Evolutionary conservation across 2,329 filamentous ascomycete genomes (phyloP).

Genomic region (Waltergamsia citrina): DNA sequence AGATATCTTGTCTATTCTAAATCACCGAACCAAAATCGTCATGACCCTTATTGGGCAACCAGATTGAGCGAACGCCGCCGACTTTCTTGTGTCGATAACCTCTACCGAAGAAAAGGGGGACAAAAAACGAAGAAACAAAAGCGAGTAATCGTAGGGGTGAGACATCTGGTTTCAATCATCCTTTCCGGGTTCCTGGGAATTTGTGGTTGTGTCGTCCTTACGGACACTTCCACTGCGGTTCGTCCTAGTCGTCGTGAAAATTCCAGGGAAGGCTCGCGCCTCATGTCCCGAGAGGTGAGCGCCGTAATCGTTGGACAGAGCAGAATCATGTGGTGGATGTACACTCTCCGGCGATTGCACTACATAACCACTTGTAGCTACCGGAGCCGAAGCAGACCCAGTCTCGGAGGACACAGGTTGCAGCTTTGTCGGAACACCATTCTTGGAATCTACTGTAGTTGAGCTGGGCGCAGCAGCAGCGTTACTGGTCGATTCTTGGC

Average conservation of each 20-base stretch:
- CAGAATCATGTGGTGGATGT: background rate
- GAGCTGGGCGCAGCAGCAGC: background rate
- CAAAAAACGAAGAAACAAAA: too few species aligned
- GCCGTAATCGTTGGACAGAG: slow-evolving; percentile 1
- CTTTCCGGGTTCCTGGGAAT: slow-evolving; percentile 4
- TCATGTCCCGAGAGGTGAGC: slow-evolving; percentile 5
- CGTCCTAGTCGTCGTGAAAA: slow-evolving; percentile 49
- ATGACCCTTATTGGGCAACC: too few species aligned
- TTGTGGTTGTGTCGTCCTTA: slow-evolving; percentile 6
- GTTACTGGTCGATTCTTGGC: background rate
- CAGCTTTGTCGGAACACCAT: background rate
- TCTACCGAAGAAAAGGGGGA: too few species aligned
- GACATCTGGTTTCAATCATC: too few species aligned
- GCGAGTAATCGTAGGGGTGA: too few species aligned
- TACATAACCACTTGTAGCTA: background rate
- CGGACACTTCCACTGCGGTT: slow-evolving; percentile 30
- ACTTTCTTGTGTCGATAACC: too few species aligned
- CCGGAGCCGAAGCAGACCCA: background rate
- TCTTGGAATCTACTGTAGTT: background rate
- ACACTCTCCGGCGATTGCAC: slow-evolving; percentile 1
- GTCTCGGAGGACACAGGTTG: background rate
- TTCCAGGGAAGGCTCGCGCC: slow-evolving; percentile 47
- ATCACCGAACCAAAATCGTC: too few species aligned
- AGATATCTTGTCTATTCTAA: too few species aligned
- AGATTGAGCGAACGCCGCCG: too few species aligned